Evolutionary conservation across 148 eudicot species (phyloP).

Genomic region (Rheum nobile): DNA sequence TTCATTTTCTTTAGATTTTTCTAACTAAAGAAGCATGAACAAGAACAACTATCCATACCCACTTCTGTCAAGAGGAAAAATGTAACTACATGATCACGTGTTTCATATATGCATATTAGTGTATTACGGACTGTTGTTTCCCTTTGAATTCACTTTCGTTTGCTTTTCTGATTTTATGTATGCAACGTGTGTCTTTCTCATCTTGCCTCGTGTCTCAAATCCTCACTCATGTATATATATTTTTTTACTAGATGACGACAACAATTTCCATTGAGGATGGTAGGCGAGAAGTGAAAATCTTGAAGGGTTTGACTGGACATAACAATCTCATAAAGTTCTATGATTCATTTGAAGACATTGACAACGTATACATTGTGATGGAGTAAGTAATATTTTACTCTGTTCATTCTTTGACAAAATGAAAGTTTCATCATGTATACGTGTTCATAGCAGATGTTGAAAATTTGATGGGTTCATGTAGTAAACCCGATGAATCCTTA

Average conservation of each 20-base stretch:
- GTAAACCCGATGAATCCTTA: neutral
- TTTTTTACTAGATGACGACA: slow-evolving; percentile 67
- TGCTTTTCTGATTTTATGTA: neutral
- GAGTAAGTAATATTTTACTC: slow-evolving; percentile 45
- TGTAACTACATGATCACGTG: too few species aligned
- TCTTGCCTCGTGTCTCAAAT: neutral
- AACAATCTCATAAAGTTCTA: slow-evolving; percentile 60
- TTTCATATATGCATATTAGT: neutral
- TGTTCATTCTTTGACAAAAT: neutral
- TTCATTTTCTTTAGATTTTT: neutral
- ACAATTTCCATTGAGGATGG: slow-evolving; percentile 96
- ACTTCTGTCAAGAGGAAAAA: too few species aligned
- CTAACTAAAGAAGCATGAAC: neutral
- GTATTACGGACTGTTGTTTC: neutral
- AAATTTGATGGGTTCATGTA: neutral
- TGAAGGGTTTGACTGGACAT: slow-evolving; percentile 79
- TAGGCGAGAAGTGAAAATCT: slow-evolving; percentile 82
- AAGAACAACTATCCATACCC: too few species aligned
- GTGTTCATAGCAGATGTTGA: neutral
- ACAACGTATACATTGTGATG: slow-evolving; percentile 90
- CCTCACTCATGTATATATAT: neutral
- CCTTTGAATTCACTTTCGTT: neutral
- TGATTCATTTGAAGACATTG: slow-evolving; percentile 83
- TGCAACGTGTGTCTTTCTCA: neutral
- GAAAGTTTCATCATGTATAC: neutral